These are phyloP conservation scores for Nicotiana otophora DNA, from an alignment of 257 asterid species.

Conservation along the genomic window DNA sequence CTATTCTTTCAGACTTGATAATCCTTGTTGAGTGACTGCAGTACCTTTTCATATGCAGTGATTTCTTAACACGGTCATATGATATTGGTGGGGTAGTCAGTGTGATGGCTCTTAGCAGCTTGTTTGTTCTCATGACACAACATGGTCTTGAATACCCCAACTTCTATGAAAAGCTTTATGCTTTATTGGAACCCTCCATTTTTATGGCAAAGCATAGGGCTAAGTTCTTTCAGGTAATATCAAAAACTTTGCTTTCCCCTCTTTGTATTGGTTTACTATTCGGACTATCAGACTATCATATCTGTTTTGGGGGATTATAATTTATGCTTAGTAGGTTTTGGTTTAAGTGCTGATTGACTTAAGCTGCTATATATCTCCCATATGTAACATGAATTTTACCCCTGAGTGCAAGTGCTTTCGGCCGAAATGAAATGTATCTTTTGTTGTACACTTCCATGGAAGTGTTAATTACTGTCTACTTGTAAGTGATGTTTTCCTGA, in stretches of 20 bases:
- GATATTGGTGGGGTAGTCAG: constrained; percentile 96
- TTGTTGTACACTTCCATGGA: not conserved
- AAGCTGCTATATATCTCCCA: not conserved
- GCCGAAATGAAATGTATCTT: not conserved
- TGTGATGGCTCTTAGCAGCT: constrained; percentile 94
- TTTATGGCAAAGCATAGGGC: constrained; percentile 88
- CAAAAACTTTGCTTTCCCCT: not conserved
- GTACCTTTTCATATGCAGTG: constrained; percentile 44
- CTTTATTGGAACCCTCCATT: constrained; percentile 74
- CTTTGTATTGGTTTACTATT: not conserved
- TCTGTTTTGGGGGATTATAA: not conserved
- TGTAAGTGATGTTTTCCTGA: not conserved
- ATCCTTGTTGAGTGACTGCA: constrained; percentile 1
- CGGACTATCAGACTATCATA: not conserved
- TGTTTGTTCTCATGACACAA: constrained; percentile 83
- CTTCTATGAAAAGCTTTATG: constrained; percentile 86
- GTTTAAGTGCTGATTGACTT: not conserved
- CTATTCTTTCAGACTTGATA: constrained; percentile 4
- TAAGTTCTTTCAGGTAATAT: constrained; percentile 68
- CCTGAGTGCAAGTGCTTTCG: not conserved
- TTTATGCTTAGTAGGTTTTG: not conserved
- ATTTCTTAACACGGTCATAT: constrained; percentile 88
- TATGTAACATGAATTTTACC: not conserved
- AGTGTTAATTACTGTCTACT: not conserved
- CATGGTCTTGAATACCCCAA: constrained; percentile 93